These are phyloP conservation scores for Panaeolus papilionaceus DNA, from an alignment of 768 basidiomycete genomes.

Conservation along the genomic window DNA sequence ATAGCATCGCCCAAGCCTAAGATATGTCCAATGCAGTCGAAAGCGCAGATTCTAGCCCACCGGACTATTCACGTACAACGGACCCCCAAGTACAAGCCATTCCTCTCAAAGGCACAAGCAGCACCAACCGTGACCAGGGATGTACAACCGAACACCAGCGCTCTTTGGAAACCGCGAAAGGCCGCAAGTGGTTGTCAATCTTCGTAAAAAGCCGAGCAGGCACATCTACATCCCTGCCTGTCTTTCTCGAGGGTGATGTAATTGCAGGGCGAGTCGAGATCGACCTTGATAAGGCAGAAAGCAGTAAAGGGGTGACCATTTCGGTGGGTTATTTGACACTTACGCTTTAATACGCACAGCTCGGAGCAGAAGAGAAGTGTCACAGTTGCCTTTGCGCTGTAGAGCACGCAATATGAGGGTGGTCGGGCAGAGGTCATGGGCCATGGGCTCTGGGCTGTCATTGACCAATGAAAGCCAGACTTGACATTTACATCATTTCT, in stretches of 20 bases:
- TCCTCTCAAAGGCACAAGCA: not conserved
- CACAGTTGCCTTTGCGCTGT: not conserved
- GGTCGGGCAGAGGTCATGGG: too few relatives aligned
- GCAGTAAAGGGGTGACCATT: conserved; percentile 53
- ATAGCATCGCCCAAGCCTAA: not conserved
- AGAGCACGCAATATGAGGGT: not conserved
- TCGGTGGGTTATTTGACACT: conserved; percentile 39
- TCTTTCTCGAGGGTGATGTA: conserved; percentile 53
- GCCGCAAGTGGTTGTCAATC: conserved; percentile 55
- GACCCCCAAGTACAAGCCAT: not conserved
- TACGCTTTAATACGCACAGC: not conserved
- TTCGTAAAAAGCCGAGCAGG: conserved; percentile 54
- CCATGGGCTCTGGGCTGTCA: not conserved
- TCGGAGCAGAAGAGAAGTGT: not conserved
- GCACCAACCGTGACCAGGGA: not conserved
- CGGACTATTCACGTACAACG: not conserved
- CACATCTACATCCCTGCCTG: conserved; percentile 43
- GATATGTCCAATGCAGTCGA: not conserved
- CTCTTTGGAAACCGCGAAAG: conserved; percentile 49
- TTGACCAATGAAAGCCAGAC: not conserved
- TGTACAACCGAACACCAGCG: conserved; percentile 41
- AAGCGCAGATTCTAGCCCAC: not conserved
- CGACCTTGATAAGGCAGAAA: conserved; percentile 55
- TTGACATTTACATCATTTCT: conserved; percentile 2
- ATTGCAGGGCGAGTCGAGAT: conserved; percentile 58